Percentiles rank a stretch among this genome's conserved stretches.
These are phyloP conservation scores for Yamadazyma sp. DNA, from an alignment of 805 yeast genomes.

Conservation along the genomic window DNA sequence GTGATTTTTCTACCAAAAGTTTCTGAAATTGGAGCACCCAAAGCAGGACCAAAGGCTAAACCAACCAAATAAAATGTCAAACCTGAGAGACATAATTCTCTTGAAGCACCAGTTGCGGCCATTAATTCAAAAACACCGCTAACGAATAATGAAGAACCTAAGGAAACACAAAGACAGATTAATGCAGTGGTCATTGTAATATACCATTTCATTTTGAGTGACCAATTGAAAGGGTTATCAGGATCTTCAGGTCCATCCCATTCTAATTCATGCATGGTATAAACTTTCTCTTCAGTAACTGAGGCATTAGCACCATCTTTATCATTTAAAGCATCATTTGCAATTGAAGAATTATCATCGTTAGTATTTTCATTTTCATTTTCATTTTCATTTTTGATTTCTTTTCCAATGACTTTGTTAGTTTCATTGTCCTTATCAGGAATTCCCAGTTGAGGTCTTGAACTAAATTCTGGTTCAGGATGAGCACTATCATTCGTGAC, in stretches of 20 bases:
- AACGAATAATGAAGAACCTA: slow-evolving; percentile 73
- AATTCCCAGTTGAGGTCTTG: not conserved
- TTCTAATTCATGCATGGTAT: slow-evolving; percentile 23
- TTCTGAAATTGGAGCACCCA: slow-evolving; percentile 73
- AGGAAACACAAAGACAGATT: slow-evolving; percentile 65
- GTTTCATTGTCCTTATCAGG: not conserved
- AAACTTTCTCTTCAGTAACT: too few species aligned
- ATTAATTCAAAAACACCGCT: slow-evolving; percentile 58
- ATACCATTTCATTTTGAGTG: slow-evolving; percentile 58
- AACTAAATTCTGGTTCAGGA: slow-evolving; percentile 9
- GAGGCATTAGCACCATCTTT: too few species aligned
- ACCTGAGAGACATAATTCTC: slow-evolving; percentile 64
- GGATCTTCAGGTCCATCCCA: slow-evolving; percentile 67
- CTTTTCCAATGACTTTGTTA: slow-evolving; percentile 6
- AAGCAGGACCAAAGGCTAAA: slow-evolving; percentile 65
- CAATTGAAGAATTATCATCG: not conserved
- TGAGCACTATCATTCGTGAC: not conserved
- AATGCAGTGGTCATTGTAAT: slow-evolving; percentile 63
- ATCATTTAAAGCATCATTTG: not conserved
- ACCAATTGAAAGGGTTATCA: slow-evolving; percentile 70
- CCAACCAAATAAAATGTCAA: slow-evolving; percentile 69
- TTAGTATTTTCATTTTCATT: not conserved
- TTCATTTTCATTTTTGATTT: slow-evolving; percentile 8
- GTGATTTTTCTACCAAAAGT: slow-evolving; percentile 64
- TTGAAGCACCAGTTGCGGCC: slow-evolving; percentile 47